These are phyloP conservation scores for Beta macrorhiza DNA, from an alignment of 179 eudicot species.

Conservation along the genomic window DNA sequence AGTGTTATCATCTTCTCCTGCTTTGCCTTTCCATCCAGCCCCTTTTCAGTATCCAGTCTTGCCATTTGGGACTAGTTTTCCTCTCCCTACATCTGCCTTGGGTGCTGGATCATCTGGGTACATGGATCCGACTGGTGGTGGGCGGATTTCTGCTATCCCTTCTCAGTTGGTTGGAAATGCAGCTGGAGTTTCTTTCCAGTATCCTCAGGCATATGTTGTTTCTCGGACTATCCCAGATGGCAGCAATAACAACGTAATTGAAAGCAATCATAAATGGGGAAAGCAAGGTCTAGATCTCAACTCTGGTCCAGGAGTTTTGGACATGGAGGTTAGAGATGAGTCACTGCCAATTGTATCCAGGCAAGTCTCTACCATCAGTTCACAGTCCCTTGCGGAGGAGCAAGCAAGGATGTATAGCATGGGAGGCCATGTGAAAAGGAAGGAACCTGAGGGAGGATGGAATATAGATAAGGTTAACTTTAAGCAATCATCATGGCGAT, in stretches of 20 bases:
- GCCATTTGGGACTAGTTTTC: slow-evolving; percentile 44
- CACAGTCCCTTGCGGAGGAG: slow-evolving; percentile 39
- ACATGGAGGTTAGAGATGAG: slow-evolving; percentile 42
- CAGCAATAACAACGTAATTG: slow-evolving; percentile 32
- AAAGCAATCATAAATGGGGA: slow-evolving; percentile 43
- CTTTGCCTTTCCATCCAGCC: slow-evolving; percentile 35
- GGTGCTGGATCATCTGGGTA: slow-evolving; percentile 39
- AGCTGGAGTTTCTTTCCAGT: slow-evolving; percentile 40
- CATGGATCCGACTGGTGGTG: slow-evolving; percentile 33
- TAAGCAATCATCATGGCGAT: slow-evolving; percentile 80
- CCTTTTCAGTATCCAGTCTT: slow-evolving; percentile 50
- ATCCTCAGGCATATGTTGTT: slow-evolving; percentile 43
- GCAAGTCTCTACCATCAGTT: slow-evolving; percentile 29
- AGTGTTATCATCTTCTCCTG: slow-evolving; percentile 39
- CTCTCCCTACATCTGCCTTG: slow-evolving; percentile 38
- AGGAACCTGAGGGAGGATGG: slow-evolving; percentile 60
- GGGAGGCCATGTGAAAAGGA: slow-evolving; percentile 41
- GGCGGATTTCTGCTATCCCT: slow-evolving; percentile 39
- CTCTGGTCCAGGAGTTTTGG: slow-evolving; percentile 44
- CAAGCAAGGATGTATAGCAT: slow-evolving; percentile 42
- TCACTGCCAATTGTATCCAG: slow-evolving; percentile 30
- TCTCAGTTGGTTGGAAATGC: slow-evolving; percentile 44
- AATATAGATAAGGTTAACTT: slow-evolving; percentile 55
- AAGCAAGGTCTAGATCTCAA: slow-evolving; percentile 53
- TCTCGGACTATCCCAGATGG: slow-evolving; percentile 32